phyloP scores from a whole-genome alignment of 2,329 filamentous ascomycete species.

The Hirsutella minnesotensis region DNA sequence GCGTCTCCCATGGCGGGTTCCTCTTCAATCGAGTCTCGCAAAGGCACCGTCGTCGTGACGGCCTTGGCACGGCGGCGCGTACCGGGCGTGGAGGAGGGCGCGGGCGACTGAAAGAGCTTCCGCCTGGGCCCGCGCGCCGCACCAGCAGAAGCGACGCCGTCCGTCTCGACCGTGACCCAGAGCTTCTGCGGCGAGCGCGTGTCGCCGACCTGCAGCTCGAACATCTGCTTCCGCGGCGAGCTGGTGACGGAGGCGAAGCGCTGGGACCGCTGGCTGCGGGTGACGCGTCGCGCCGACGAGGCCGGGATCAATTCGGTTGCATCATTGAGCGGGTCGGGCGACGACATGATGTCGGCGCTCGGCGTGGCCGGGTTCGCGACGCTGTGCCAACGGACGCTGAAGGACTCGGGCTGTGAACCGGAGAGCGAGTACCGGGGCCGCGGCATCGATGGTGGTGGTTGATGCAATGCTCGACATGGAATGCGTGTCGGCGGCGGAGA shows the following conservation, averaged over 20 bases:
- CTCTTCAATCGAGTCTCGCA: conserved; percentile 29
- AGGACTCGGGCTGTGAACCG: conserved; percentile 11
- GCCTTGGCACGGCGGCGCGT: conserved; percentile 18
- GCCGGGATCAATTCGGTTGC: conserved; percentile 21
- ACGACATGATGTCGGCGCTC: conserved; percentile 33
- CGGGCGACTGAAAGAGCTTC: conserved; percentile 31
- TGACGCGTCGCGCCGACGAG: conserved; percentile 27
- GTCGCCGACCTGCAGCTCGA: conserved; percentile 43
- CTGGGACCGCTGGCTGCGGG: conserved; percentile 30
- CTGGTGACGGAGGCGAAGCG: conserved; percentile 23
- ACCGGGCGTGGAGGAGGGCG: conserved; percentile 15
- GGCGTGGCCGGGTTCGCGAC: conserved; percentile 22
- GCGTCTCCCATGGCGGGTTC: conserved; percentile 18
- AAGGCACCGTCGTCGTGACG: conserved; percentile 37
- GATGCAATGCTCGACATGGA: background rate
- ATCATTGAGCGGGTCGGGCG: conserved; percentile 38
- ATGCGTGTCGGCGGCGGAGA: background rate
- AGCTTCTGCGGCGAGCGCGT: conserved; percentile 37
- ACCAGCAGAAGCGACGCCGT: conserved; percentile 16
- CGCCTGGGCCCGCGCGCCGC: conserved; percentile 22
- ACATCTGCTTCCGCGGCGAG: conserved; percentile 44
- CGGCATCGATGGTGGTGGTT: conserved; percentile 15
- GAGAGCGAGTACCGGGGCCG: conserved; percentile 11
- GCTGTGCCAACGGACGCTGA: conserved; percentile 23
- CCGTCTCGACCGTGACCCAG: conserved; percentile 39